Percentiles rank a stretch among this genome's conserved stretches.
Evolutionary conservation across 2,329 filamentous ascomycete species (phyloP).

Genomic region (Sporothrix pseudoabietina): DNA sequence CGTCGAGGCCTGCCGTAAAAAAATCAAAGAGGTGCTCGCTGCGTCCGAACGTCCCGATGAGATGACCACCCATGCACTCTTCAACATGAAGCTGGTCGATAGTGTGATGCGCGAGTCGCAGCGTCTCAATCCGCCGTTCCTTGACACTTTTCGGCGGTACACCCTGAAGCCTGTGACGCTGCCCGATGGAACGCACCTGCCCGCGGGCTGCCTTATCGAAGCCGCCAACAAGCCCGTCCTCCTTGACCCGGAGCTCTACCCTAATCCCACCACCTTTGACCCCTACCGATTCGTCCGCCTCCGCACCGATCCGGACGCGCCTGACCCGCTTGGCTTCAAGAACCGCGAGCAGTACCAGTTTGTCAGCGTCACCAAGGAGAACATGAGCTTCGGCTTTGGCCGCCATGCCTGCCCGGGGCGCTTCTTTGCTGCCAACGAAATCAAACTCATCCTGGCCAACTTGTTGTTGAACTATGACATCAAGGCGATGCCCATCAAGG

Average conservation of each 20-base stretch:
- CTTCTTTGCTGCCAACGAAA: constrained; percentile 45
- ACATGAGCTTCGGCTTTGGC: constrained; percentile 46
- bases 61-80: constrained; percentile 37
- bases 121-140: constrained; percentile 36
- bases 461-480: constrained; percentile 41
- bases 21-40: neutral
- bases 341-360: constrained; percentile 44
- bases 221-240: constrained; percentile 44
- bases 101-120: constrained; percentile 41
- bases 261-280: constrained; percentile 45
- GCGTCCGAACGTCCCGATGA: neutral
- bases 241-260: constrained; percentile 44
- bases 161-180: constrained; percentile 17
- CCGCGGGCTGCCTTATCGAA: constrained; percentile 48
- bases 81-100: constrained; percentile 42
- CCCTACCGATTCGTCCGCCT: constrained; percentile 46
- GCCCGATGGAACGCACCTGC: constrained; percentile 37
- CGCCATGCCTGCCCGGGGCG: constrained; percentile 46
- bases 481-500: constrained; percentile 33
- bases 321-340: constrained; percentile 14
- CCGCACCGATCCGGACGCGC: constrained; percentile 36
- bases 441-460: constrained; percentile 43
- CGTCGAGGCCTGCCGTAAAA: neutral
- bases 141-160: constrained; percentile 11
- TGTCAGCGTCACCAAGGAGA: constrained; percentile 42